Base-by-base conservation (phyloP, 73 alveolate genomes). In the Paraurostyla sp. region DNA sequence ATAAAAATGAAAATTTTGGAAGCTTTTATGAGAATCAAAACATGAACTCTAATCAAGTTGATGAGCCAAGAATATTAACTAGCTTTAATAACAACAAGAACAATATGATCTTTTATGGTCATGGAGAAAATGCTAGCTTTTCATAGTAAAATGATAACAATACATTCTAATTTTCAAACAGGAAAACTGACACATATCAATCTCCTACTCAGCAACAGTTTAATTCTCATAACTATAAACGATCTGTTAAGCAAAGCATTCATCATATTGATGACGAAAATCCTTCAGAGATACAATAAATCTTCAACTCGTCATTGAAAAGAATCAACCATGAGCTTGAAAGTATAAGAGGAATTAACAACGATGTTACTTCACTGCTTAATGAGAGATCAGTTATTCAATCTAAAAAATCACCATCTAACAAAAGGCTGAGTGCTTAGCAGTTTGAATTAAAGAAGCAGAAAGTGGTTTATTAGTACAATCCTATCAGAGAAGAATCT, bases 241-340 rank as follows among this genome's bases (percentile, higher is more conserved):
- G 36, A 52, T 52, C 13, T 18, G 36, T 9, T 52, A 3, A 59
- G 49, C 22, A 59, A 59, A 6, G 22, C 82, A 0, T 65, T 65
- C 40, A 18, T 7, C 58, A 65, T 18, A n/a, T 65, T 58, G 7
- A 15, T 15, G 11, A 54, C 11, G 49, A 59, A 25, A 30, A 65
- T 15, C 16, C 36, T 65, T 65, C 56, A 65, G 82, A 65, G 41
- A 36, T 65, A 1, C 41, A 65, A 35, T 16, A 65, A 33, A 65
- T 65, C 13, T 65, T 65, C 23, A 65, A 65, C 25, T 65, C 58
- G 7, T 65, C 82, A 15, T 18, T 65, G 25, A 65, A 65, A 38
- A 65, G 82, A 65, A 65, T 65, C 13, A 65, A 32, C 25, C 7
- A 65, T 3, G 82, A 65, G 41, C 46, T 65, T 22, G 82, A 65